Evolutionary conservation across 2,329 filamentous ascomycete genomes (phyloP).

Genomic region (Pleomassaria siparia): DNA sequence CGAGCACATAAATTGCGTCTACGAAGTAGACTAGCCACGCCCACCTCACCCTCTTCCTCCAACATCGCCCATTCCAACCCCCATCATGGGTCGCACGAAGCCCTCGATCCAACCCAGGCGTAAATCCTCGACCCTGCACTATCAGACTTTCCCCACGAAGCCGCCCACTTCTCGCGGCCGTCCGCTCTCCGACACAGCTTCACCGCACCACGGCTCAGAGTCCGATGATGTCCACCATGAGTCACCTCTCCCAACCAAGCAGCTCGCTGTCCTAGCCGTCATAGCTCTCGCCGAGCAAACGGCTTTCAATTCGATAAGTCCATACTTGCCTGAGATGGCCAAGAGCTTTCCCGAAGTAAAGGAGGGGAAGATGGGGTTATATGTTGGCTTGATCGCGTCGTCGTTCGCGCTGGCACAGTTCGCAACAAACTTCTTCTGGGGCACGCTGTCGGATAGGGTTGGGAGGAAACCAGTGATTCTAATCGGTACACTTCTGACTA

Average conservation of each 20-base stretch:
- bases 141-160: conserved; percentile 78
- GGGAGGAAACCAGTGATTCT: conserved; percentile 83
- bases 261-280: conserved; percentile 81
- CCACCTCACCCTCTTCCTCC: conserved; percentile 9
- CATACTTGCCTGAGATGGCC: conserved; percentile 93
- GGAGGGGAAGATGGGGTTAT: conserved; percentile 71
- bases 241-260: conserved; percentile 78
- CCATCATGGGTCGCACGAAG: conserved; percentile 33
- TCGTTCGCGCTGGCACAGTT: conserved; percentile 92
- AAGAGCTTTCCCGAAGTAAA: conserved; percentile 80
- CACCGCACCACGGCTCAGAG: conserved; percentile 35
- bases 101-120: conserved; percentile 44
- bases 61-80: conserved; percentile 1
- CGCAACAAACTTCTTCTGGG: conserved; percentile 89
- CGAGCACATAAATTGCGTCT: conserved; percentile 6
- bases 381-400: conserved; percentile 87
- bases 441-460: conserved; percentile 76
- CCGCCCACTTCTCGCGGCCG: conserved; percentile 68
- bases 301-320: conserved; percentile 92
- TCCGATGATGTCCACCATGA: conserved; percentile 49
- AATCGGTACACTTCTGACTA: conserved; percentile 78
- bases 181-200: conserved; percentile 40
- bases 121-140: conserved; percentile 63
- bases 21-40: conserved; percentile 23
- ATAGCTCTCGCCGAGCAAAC: conserved; percentile 94